Base-by-base conservation (phyloP, 352 stramenopile genomes). In the Phytophthora ohioensis region DNA sequence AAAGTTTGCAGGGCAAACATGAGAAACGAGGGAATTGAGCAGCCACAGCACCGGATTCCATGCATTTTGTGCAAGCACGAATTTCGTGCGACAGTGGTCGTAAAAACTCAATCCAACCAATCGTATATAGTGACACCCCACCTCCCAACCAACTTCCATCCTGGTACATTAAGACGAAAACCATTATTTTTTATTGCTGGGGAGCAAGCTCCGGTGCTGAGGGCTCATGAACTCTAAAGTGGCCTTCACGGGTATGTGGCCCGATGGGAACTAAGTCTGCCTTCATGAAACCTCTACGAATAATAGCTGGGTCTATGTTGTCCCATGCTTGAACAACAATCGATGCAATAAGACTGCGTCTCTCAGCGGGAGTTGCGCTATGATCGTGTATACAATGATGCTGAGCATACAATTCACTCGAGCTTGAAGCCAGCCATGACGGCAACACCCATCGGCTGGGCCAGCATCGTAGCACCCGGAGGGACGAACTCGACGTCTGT, bases 401-500 rank as follows among this genome's bases (percentile, higher is more conserved):
- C 38, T 43, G 4, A 43, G 8, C 38, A 12, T 43, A 43, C 4
- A 43, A 13, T 13, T 43, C 38, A 3, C 4, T 13, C 4, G 38
- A 1, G 38, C 38, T 43, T 43, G 15, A 43, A 43, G 8, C 4
- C 38, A 12, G 4, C 4, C 38, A 43, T 43, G 8, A 43, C 38
- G 8, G 38, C 4, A 4, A 43, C 38, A 12, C 15, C 38, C 38
- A 43, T 43, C 8, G 38, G 38, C 38, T 43, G 38, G 8, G 38
- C 8, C 11, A 43, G 38, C 8, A 5, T 12, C 8, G 52, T 57
- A 32, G 34, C 51, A 32, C 51, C 32, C 0, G 32, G 13, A 41
- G 51, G 34, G 7, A 57, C 51, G 12, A 32, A 46, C 31, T 57
- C 51, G 4, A 57, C 51, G 15, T 57, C 51, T 3, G 51, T 57